A percentile compares a stretch with the other conserved stretches of the same genome.
Evolutionary conservation across 1,139 yeast species (phyloP).

Genomic region (Candida mesenterica): DNA sequence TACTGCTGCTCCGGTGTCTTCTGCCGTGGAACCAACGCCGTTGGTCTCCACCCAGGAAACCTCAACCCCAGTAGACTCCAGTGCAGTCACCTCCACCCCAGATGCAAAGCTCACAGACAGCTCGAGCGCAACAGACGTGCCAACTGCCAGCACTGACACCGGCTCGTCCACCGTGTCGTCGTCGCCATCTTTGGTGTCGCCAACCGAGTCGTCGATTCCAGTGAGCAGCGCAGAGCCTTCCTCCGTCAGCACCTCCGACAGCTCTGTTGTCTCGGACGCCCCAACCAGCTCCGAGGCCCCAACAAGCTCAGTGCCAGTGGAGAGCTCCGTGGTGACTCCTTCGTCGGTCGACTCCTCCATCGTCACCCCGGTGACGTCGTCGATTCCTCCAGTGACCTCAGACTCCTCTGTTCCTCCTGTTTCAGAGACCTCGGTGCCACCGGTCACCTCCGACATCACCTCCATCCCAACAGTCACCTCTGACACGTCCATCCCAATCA

Average conservation of each 20-base stretch:
- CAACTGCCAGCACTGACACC: neutral
- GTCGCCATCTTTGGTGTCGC: constrained; percentile 2
- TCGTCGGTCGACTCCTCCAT: no score
- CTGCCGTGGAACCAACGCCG: neutral
- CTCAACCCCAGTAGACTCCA: neutral
- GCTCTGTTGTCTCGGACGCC: no score
- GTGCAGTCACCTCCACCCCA: neutral
- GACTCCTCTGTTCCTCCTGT: neutral
- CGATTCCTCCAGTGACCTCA: neutral
- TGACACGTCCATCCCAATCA: neutral
- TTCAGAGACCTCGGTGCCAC: neutral
- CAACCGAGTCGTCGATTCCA: constrained; percentile 5
- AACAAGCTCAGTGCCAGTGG: no score
- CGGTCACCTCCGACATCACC: neutral
- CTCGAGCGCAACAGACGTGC: neutral
- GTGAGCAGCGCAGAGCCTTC: no score
- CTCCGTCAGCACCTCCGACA: no score
- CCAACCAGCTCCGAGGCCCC: no score
- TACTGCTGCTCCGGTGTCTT: constrained; percentile 1
- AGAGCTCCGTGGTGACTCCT: no score
- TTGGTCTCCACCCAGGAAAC: neutral
- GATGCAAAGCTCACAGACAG: neutral
- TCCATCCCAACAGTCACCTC: constrained; percentile 1
- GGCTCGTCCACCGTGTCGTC: neutral
- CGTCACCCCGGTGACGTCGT: no score